Evolutionary conservation across 2,329 filamentous ascomycete species (phyloP).

Genomic region (Teratosphaeria zuluensis): DNA sequence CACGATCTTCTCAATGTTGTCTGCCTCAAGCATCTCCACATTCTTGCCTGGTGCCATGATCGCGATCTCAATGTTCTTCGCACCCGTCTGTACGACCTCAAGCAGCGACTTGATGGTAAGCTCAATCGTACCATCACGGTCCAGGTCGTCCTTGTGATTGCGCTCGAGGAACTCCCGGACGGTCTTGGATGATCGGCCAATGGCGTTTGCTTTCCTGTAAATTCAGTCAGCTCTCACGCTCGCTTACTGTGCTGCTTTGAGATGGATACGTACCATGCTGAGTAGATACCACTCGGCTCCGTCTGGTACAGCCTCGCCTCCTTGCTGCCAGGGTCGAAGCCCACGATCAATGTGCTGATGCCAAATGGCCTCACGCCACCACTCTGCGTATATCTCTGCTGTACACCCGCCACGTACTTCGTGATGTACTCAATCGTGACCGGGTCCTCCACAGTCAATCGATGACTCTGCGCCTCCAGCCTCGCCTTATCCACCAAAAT

Average conservation of each 20-base stretch:
- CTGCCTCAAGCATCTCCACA: conserved; percentile 86
- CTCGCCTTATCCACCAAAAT: conserved; percentile 98
- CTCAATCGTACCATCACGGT: conserved; percentile 89
- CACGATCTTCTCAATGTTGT: conserved; percentile 94
- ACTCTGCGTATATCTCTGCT: conserved; percentile 98
- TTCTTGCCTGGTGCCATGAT: conserved; percentile 89
- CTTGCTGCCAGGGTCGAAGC: conserved; percentile 91
- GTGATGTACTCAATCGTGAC: conserved; percentile 99
- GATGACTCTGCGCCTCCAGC: conserved; percentile 93
- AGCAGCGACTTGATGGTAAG: conserved; percentile 96
- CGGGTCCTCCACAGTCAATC: conserved; percentile 92
- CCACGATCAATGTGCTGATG: conserved; percentile 94
- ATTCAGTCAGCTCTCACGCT: neutral
- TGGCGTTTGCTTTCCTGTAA: conserved; percentile 93
- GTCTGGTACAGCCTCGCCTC: conserved; percentile 92
- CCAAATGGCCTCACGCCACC: conserved; percentile 98
- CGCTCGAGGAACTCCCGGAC: conserved; percentile 97
- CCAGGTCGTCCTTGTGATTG: conserved; percentile 98
- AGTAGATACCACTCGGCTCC: conserved; percentile 98
- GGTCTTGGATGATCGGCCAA: conserved; percentile 96
- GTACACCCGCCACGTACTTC: conserved; percentile 94
- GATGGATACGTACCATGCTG: conserved; percentile 65
- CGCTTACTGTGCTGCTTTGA: neutral
- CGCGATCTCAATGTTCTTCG: conserved; percentile 99
- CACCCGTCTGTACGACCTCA: conserved; percentile 95